Percentiles rank a stretch among this genome's conserved stretches.
These are phyloP conservation scores for Boletus holoroseus DNA, from an alignment of 1,284 basidiomycete species.

Conservation along the genomic window DNA sequence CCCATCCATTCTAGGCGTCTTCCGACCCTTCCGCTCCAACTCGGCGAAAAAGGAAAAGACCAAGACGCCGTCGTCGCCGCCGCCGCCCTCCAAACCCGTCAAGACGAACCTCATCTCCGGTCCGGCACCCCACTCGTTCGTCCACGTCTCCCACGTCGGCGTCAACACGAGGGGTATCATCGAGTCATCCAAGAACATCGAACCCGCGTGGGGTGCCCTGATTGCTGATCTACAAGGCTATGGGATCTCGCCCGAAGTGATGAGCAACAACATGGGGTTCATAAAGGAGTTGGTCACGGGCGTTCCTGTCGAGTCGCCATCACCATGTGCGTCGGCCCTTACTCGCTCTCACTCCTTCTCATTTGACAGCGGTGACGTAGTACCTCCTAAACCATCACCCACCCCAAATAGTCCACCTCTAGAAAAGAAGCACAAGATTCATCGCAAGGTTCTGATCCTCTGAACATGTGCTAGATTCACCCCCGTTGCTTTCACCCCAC, in stretches of 20 bases:
- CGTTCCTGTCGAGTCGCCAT: constrained; percentile 3
- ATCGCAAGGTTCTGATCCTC: constrained; percentile 30
- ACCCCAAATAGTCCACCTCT: constrained; percentile 12
- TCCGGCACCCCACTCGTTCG: constrained; percentile 72
- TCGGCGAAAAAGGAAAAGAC: constrained; percentile 25
- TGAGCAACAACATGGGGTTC: constrained; percentile 59
- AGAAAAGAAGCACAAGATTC: constrained; percentile 32
- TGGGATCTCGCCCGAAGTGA: constrained; percentile 50
- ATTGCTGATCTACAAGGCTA: constrained; percentile 59
- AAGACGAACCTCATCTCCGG: constrained; percentile 63
- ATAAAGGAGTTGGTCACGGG: constrained; percentile 60
- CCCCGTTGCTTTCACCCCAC: background rate
- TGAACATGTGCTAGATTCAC: constrained; percentile 9
- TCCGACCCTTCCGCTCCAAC: constrained; percentile 25
- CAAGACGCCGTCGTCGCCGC: constrained; percentile 10
- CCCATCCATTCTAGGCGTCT: constrained; percentile 18
- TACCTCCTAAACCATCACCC: constrained; percentile 8
- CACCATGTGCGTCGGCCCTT: constrained; percentile 15
- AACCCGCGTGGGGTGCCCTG: constrained; percentile 70
- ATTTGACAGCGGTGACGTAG: constrained; percentile 13
- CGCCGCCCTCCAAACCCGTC: constrained; percentile 37
- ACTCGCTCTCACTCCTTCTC: background rate
- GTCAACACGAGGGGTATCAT: constrained; percentile 61
- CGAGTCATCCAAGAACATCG: constrained; percentile 70
- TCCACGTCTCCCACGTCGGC: constrained; percentile 85